Conservation (phyloP, 139 green algal species). For the Closterium sp. region DNA sequence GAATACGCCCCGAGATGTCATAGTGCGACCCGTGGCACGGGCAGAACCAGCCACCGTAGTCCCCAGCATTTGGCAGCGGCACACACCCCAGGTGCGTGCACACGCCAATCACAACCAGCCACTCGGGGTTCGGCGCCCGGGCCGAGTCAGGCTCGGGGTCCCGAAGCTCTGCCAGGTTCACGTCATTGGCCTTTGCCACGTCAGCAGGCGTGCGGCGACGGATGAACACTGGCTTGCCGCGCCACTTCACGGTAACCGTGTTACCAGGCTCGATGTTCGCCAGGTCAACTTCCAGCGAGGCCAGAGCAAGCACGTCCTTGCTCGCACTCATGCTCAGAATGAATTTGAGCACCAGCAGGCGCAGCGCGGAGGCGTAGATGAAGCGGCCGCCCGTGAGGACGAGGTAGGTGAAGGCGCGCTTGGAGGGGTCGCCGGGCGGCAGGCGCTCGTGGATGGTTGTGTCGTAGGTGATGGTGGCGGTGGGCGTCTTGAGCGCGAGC, state of each 20-base stretch:
- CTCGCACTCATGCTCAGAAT: conserved; percentile 84
- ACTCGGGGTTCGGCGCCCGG: conserved; percentile 68
- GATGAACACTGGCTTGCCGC: conserved; percentile 99
- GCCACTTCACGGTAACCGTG: conserved; percentile 98
- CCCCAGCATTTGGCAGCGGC: conserved; percentile 92
- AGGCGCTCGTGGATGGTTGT: conserved; percentile 79
- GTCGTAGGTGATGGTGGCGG: conserved; percentile 77
- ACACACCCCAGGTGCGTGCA: conserved; percentile 99
- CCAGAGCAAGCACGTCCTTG: conserved; percentile 59
- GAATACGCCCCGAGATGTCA: conserved; percentile 89
- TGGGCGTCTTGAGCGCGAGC: conserved; percentile 75
- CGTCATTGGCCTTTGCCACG: conserved; percentile 72
- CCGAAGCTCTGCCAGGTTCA: conserved; percentile 75
- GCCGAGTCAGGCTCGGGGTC: conserved; percentile 74
- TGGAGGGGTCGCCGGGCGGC: conserved; percentile 74
- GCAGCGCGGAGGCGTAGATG: conserved; percentile 92
- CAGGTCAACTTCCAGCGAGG: conserved; percentile 71
- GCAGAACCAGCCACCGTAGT: conserved; percentile 98
- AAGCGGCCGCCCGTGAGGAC: conserved; percentile 96
- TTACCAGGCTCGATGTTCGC: conserved; percentile 77
- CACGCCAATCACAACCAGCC: conserved; percentile 96
- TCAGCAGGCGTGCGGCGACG: conserved; percentile 78
- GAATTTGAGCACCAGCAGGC: conserved; percentile 95
- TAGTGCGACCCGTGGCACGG: conserved; percentile 95
- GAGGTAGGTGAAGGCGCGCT: conserved; percentile 95